Evolutionary conservation across 139 green algal species (phyloP), one percentile per base, ranked within the genome.

Genomic region (Ettlia oleoabundans): DNA sequence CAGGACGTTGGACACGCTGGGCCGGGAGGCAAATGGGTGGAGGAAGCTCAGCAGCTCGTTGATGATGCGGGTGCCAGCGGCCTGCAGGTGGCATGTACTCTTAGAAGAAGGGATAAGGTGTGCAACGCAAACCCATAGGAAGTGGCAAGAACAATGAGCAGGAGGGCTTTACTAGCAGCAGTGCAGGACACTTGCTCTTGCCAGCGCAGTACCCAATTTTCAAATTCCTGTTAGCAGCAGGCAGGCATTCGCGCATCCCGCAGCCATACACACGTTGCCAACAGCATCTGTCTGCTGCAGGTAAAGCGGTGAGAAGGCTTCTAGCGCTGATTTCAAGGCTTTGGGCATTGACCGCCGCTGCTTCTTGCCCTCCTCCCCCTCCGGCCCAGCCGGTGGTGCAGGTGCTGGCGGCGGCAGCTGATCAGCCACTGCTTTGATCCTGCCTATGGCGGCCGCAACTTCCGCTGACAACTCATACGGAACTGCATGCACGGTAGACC

Each of bases 1-100:
- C 30, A 86, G 61, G 71, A 63, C 35, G 35, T 32, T 33, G 18
- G 13, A 15, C n/a, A 89, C 47, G 76, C 83, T 89, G 41, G 58
- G 19, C 32, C 83, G 73, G 8, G 62, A 80, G n/a, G 78, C 61
- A 41, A 76, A 89, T 22, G 85, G 86, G 21, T 85, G 69, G 69
- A 89, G 62, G 58, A 86, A 84, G 8, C 30, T 40, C 32, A 81
- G 62, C 22, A 89, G 82, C 42, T 33, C 30, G 33, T 42, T 30
- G 15, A 81, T 28, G 10, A 88, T 79, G 63, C 21, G 35, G n/a
- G 41, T 67, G 22, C 15, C 24, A 62, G 84, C 84, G 21, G 40
- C 8, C 75, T 81, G 75, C n/a, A 28, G 32, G 21, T 21, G 7
- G 58, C 58, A 67, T 10, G n/a, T n/a, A n/a, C n/a, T n/a, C n/a